Evolutionary conservation across 371 early-diverging fungal species (phyloP).

Genomic region (Apophysomyces elegans): DNA sequence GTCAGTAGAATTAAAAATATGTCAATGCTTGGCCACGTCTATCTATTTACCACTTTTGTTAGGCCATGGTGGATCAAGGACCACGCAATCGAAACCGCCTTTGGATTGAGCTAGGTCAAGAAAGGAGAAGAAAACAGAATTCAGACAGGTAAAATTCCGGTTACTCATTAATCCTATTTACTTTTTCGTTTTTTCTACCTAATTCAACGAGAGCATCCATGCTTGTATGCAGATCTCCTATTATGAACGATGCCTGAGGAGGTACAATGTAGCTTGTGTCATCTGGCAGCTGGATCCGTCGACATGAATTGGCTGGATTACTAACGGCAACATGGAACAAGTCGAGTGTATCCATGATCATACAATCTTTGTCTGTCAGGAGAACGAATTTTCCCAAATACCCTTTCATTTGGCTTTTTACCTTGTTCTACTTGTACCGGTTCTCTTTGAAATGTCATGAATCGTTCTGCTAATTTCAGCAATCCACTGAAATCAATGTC

Average conservation of each 20-base stretch:
- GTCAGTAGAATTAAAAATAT: too few species aligned
- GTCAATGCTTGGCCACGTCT: too few species aligned
- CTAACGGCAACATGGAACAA: conserved; percentile 32
- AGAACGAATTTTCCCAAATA: too few species aligned
- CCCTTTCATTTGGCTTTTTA: background rate
- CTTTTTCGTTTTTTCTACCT: conserved; percentile 22
- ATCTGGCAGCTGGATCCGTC: conserved; percentile 22
- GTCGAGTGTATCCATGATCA: conserved; percentile 33
- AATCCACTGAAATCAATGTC: conserved; percentile 38
- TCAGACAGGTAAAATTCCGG: too few species aligned
- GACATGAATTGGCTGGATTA: conserved; percentile 17
- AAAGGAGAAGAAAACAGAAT: too few species aligned
- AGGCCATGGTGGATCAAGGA: conserved; percentile 84
- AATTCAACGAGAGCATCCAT: conserved; percentile 29
- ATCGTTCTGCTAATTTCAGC: conserved; percentile 27
- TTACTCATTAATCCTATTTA: too few species aligned
- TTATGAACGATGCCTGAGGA: conserved; percentile 35
- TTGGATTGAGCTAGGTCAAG: conserved; percentile 18
- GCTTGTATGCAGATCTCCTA: conserved; percentile 41
- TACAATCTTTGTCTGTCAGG: background rate
- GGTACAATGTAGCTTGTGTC: conserved; percentile 40
- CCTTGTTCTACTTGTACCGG: background rate
- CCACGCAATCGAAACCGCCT: conserved; percentile 62
- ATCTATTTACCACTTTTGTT: conserved; percentile 58
- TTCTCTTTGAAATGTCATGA: conserved; percentile 6